Base-by-base conservation (phyloP, 1,139 yeast species). In the Debaryomycetaceae sp. region DNA sequence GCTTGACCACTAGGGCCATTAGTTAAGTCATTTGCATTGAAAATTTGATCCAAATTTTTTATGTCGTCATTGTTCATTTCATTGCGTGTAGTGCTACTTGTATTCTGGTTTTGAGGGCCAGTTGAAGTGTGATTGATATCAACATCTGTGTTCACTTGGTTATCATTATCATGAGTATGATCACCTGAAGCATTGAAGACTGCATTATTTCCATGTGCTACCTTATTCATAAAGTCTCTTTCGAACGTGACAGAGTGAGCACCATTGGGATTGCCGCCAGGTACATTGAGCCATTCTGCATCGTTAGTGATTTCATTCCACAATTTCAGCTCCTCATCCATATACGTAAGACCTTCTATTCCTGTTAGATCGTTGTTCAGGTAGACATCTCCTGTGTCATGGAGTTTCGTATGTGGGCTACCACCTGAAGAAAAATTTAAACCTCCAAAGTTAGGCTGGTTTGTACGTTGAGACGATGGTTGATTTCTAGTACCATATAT, bases 261-360 rank as follows among this genome's bases (percentile, higher is more conserved):
- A 37, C 57, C 60, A 35, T 51, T 51, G 13, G 54, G 56, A 34
- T 49, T 53, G 6, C 55, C 57, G 3, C 56, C 59, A 7, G 61
- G 47, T 11, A 56, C 56, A 43, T 57, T 61, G 38, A 83, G 59
- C 92, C 92, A 84, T 55, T 73, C 84, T 11, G 94, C 88, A 55
- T 79, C 88, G 55, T 75, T 75, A 2, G 87, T 79, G 46, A 85
- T 79, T 51, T 83, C 87, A 56, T 79, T 79, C 91, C 94, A 81
- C 39, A 87, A 59, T 50, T 83, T 75, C 49, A 78, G 75, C 51
- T 84, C 88, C 39, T 71, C 76, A 36, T 67, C 71, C 28, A 68
- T 52, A 42, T 67, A 67, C 0, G 75, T 65, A 31, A 70, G 57
- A 5, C 76, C 77, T 50, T 71, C 78, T 31, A 72, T 70, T 5